phyloP scores from a whole-genome alignment of 2,329 filamentous ascomycete genomes.

The Cucurbitaria berberidis region DNA sequence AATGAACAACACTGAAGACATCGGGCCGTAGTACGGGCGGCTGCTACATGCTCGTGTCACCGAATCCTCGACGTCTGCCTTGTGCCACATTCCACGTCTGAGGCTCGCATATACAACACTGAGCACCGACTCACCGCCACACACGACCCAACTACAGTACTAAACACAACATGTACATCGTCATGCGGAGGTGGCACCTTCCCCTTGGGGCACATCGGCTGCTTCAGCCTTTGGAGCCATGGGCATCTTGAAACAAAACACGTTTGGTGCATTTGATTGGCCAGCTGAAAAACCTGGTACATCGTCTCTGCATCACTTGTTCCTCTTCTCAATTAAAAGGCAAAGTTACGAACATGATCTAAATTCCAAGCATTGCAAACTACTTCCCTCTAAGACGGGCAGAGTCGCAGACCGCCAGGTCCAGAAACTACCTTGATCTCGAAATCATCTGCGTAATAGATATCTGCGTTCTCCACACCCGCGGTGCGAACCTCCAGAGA shows the following conservation, averaged over 20 bases:
- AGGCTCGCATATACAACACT: constrained; percentile 17
- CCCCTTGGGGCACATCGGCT: constrained; percentile 15
- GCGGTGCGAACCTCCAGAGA: neutral
- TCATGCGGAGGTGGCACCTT: constrained; percentile 8
- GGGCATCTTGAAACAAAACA: constrained; percentile 22
- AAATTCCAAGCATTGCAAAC: neutral
- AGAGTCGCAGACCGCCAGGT: neutral
- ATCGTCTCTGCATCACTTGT: too few relatives aligned
- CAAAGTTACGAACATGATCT: neutral
- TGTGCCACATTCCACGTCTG: constrained; percentile 38
- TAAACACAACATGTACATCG: constrained; percentile 6
- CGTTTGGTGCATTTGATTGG: constrained; percentile 11
- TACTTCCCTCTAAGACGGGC: neutral
- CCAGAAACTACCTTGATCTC: neutral
- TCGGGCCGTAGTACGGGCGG: constrained; percentile 26
- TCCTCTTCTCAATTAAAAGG: too few relatives aligned
- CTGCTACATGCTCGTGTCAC: constrained; percentile 16
- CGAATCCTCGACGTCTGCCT: constrained; percentile 8
- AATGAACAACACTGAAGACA: too few relatives aligned
- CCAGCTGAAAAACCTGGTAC: neutral
- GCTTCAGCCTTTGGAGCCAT: constrained; percentile 18
- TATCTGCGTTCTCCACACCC: neutral
- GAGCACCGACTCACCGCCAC: neutral
- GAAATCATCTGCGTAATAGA: neutral
- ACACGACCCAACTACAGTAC: too few relatives aligned